phyloP scores from a whole-genome alignment of 805 yeast genomes.

The Candida bentonensis region DNA sequence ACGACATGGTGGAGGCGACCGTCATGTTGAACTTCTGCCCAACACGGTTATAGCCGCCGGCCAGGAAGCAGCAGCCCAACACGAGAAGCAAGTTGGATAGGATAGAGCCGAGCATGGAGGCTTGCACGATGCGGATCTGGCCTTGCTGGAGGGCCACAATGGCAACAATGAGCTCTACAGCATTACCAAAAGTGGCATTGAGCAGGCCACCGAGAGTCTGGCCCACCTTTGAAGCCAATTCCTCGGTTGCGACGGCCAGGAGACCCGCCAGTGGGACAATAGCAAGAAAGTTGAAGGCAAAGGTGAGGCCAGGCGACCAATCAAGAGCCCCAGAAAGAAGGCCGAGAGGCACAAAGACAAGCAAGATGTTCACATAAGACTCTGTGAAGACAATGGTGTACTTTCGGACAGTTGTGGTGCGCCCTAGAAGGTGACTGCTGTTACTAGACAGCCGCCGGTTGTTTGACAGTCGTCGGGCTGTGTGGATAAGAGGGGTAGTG shows the following conservation, averaged over 20 bases:
- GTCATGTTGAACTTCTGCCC: slow-evolving; percentile 90
- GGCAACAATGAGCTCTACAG: slow-evolving; percentile 91
- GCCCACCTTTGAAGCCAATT: slow-evolving; percentile 74
- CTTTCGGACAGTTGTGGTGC: background rate
- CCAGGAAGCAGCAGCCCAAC: slow-evolving; percentile 87
- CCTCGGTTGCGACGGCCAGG: slow-evolving; percentile 87
- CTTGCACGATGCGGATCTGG: slow-evolving; percentile 89
- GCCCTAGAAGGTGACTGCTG: background rate
- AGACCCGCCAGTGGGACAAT: slow-evolving; percentile 87
- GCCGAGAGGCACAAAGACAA: slow-evolving; percentile 84
- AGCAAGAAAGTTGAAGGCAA: slow-evolving; percentile 70
- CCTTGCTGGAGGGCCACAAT: slow-evolving; percentile 74
- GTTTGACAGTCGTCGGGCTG: too few species aligned
- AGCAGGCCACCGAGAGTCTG: slow-evolving; percentile 86
- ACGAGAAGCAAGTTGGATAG: slow-evolving; percentile 79
- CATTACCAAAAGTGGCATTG: slow-evolving; percentile 96
- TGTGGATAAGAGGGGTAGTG: too few species aligned
- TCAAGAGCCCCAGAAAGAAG: slow-evolving; percentile 50
- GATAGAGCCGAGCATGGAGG: slow-evolving; percentile 92
- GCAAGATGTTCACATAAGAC: slow-evolving; percentile 59
- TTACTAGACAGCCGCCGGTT: background rate
- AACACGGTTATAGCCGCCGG: slow-evolving; percentile 77
- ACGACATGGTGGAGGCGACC: slow-evolving; percentile 96
- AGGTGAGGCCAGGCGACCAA: slow-evolving; percentile 41
- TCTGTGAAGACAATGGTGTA: slow-evolving; percentile 20